phyloP scores from a whole-genome alignment of 805 yeast genomes.

The Candida boleticola region DNA sequence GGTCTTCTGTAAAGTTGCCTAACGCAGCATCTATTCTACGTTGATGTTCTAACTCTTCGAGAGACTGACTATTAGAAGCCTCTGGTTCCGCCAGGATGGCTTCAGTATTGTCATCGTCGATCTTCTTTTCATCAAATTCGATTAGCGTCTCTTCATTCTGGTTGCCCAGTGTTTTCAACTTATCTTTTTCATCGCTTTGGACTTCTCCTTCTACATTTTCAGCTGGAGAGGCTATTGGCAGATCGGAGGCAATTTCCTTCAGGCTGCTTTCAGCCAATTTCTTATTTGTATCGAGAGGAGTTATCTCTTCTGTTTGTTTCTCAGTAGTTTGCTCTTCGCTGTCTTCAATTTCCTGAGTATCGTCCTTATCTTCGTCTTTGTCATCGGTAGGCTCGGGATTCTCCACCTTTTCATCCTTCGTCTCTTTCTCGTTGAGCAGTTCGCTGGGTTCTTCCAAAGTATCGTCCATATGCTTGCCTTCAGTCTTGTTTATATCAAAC shows the following conservation, averaged over 20 bases:
- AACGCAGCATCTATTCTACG: slow-evolving; percentile 3
- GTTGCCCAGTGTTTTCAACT: neutral
- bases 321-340: neutral
- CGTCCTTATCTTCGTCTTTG: slow-evolving; percentile 7
- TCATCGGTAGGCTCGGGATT: neutral
- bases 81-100: neutral
- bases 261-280: neutral
- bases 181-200: neutral
- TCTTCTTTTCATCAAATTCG: neutral
- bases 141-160: neutral
- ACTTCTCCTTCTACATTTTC: too few relatives aligned
- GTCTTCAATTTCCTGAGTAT: slow-evolving; percentile 2
- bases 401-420: slow-evolving; percentile 8
- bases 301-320: neutral
- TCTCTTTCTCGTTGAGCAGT: slow-evolving; percentile 5
- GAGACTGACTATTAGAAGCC: neutral
- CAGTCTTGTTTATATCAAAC: slow-evolving; percentile 23
- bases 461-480: neutral
- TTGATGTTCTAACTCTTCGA: slow-evolving; percentile 1
- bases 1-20: neutral
- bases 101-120: neutral
- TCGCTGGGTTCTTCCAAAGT: neutral
- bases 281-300: slow-evolving; percentile 3
- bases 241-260: slow-evolving; percentile 3
- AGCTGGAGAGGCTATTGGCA: neutral